Conservation (phyloP, 116 monocot species). For the Trichopus zeylanicus region DNA sequence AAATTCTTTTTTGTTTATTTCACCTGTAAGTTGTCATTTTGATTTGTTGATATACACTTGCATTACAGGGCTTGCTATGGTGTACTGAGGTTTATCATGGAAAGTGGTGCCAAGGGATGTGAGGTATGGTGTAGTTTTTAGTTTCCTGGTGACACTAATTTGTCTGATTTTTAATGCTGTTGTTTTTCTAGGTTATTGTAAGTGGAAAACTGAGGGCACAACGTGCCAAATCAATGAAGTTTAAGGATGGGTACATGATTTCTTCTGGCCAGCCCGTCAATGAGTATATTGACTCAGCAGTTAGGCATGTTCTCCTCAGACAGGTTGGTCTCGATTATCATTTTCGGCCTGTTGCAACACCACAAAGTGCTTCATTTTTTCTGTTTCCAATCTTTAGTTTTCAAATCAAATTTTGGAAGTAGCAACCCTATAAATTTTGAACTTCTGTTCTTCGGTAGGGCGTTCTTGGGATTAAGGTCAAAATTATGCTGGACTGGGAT, state of each 20-base stretch:
- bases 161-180: neutral
- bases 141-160: neutral
- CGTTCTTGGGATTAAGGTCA: constrained; percentile 75
- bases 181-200: constrained; percentile 44
- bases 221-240: constrained; percentile 81
- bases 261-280: constrained; percentile 75
- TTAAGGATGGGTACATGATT: constrained; percentile 89
- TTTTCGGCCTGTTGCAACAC: neutral
- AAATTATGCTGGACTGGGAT: constrained; percentile 78
- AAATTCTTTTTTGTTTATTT: too few species aligned
- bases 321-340: constrained; percentile 25
- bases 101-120: constrained; percentile 75
- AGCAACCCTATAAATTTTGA: too few species aligned
- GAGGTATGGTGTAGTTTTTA: constrained; percentile 25
- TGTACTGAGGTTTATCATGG: constrained; percentile 70
- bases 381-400: neutral
- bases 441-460: constrained; percentile 30
- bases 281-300: constrained; percentile 73
- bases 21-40: too few species aligned
- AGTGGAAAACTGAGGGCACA: constrained; percentile 77
- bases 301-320: constrained; percentile 71
- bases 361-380: neutral
- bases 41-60: neutral
- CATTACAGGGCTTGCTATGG: constrained; percentile 70
- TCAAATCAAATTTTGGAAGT: too few species aligned